Evolutionary conservation across 1,284 basidiomycete species (phyloP).

Genomic region (Trametes sp.): DNA sequence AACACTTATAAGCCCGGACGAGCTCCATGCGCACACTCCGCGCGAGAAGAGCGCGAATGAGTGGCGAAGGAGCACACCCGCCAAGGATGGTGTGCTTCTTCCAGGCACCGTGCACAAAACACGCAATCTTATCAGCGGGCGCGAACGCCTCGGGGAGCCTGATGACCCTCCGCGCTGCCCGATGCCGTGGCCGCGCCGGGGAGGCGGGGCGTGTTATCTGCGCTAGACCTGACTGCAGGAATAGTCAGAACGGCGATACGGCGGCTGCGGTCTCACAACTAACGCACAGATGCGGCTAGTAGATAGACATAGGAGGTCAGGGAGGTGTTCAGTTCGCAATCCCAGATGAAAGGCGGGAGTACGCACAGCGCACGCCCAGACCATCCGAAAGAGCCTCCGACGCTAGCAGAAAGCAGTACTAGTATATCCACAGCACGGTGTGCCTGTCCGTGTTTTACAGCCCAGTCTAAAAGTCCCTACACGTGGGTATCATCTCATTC

Average conservation of each 20-base stretch:
- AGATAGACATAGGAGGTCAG: too few species aligned
- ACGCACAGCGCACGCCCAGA: not conserved
- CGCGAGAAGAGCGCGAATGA: not conserved
- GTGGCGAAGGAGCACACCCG: slow-evolving; percentile 1
- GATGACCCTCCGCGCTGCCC: slow-evolving; percentile 4
- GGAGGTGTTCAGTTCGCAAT: too few species aligned
- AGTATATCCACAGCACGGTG: not conserved
- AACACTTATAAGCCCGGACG: not conserved
- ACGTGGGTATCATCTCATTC: not conserved
- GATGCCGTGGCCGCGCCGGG: slow-evolving; percentile 4
- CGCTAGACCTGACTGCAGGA: not conserved
- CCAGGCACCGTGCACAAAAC: slow-evolving; percentile 20
- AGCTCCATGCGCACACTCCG: not conserved
- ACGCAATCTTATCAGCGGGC: slow-evolving; percentile 14
- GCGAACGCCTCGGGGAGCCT: slow-evolving; percentile 4
- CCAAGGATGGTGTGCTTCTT: slow-evolving; percentile 24
- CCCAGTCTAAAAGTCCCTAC: not conserved
- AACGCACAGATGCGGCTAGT: too few species aligned
- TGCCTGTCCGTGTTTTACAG: not conserved
- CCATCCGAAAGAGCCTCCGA: not conserved
- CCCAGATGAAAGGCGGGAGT: too few species aligned
- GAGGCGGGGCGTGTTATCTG: not conserved
- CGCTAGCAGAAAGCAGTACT: not conserved
- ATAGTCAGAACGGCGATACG: too few species aligned
- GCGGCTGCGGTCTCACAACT: not conserved